Evolutionary conservation across 2,329 filamentous ascomycete genomes (phyloP), one percentile per base, ranked within the genome.

Genomic region (Fusarium odoratissimum): DNA sequence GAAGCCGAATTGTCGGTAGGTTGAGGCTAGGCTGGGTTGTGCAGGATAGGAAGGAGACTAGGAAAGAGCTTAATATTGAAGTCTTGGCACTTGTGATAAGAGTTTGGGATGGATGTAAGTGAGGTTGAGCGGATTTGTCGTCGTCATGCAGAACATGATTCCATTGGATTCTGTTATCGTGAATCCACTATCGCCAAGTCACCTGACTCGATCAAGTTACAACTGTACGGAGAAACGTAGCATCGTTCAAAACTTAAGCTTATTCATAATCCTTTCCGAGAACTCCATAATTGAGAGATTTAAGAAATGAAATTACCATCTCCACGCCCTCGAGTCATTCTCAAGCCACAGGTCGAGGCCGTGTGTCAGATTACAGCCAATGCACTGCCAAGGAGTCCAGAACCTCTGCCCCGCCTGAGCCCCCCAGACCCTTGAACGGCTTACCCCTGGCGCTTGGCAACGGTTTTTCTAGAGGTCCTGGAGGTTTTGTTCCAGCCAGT

Each of bases 301-400:
- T 23, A 3, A n/a, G 14, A 13, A 31, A 23, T 31, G 35, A 41
- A 55, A 55, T 41, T 44, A 56, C 38, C 17, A 44, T 44, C 28
- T 25, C 37, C 31, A 48, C 54, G n/a, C 23, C 19, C 17, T 54
- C 46, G 46, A 60, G 40, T 59, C 59, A 59, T 58, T 33, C 17
- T 13, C 38, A 45, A 31, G 25, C 44, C 37, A 60, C 28, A 42
- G 8, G 21, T 12, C 38, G 14, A 58, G 23, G 23, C 30, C 37
- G 31, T 42, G 11, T 40, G 38, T 55, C 59, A 56, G 45, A 64
- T 38, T 49, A 16, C 35, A 64, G 60, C 51, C 38, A 35, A 6
- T 51, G 63, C 54, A 67, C 54, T 41, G 64, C 64, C 64, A 67
- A 67, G 64, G 19, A 62, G 33, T 67, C 64, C 30, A 67, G 64